Evolutionary conservation across 2,329 filamentous ascomycete species (phyloP), one percentile per base, ranked within the genome.

Genomic region (Periconia sp.): DNA sequence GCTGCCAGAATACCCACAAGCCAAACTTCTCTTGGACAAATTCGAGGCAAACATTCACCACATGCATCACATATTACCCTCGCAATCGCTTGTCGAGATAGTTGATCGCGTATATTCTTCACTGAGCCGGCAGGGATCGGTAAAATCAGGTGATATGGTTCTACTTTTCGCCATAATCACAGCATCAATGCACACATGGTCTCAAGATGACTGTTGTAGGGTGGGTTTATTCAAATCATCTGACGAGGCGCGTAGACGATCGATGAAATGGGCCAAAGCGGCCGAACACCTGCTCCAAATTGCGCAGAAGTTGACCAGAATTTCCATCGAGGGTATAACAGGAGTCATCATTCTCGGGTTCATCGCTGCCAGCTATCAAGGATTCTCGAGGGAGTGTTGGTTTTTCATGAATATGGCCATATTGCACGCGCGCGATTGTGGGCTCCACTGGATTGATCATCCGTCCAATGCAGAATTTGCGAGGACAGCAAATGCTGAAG

Each of bases 261-360:
- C 66, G 1, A 50, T 56, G 1, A 42, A 57, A 13, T 76, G 71
- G 71, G 55, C 70, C 40, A 68, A 64, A 51, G 55, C 63, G 31
- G 53, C 65, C 5, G 57, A 72, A 37, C 70, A 74, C 23, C 41
- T 75, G 6, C 51, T 75, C 3, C 67, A 75, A 23, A 69, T 69
- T 46, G 63, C 72, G 9, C 62, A 66, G 51, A 52, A 58, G 56
- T 41, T 50, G 13, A 52, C 52, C 8, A 42, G 18, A 9, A 41
- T 53, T 1, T 73, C 70, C 1, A 52, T 76, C 9, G 73, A 76
- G 50, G 70, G 68, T 37, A 54, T 76, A 6, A 73, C 76, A 53
- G 68, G 67, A 1, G 63, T 68, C n/a, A 66, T 76, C 2, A 68
- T 77, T 13, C 40, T 71, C 1, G 55, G 62, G 10, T 74, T 74